Evolutionary conservation across 1,284 basidiomycete genomes (phyloP), one percentile per base, ranked within the genome.

Genomic region (Agroathelia rolfsii): DNA sequence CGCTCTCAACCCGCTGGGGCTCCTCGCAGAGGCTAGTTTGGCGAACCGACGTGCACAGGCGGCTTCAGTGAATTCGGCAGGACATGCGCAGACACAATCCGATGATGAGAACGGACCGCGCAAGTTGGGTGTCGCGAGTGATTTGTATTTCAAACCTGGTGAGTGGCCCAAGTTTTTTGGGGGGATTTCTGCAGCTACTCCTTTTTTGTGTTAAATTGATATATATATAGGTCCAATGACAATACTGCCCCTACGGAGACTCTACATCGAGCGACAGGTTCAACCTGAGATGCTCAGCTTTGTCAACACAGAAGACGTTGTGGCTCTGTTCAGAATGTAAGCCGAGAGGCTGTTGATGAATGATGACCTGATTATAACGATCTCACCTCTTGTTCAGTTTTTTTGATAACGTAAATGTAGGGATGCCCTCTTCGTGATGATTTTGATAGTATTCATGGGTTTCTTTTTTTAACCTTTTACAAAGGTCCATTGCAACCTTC

Each of bases 131-230:
- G 85, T 96, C 5, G 93, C 90, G 0, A 88, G 82, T 39, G 78
- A 85, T 41, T 76, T 83, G 39, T 98, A 95, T 58, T 98, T 97
- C 65, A 92, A 87, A 51, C 92, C 94, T 28, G 90, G 88, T 77
- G 41, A 40, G 64, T 53, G 30, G 2, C 14, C 23, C 18, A 16
- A 15, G 29, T 22, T 24, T 12, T 30, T 15, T 5, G 25, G 28
- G 14, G 11, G 19, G 12, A 29, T 15, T 22, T 37, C 8, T 34
- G 15, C 28, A n/a, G n/a, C n/a, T 33, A 20, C 35, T 41, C 25
- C 40, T 31, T 41, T 8, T 36, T 25, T 35, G n/a, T 38, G 20
- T 26, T 41, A 25, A 46, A 32, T 41, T 30, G 5, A 24, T 13
- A 32, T 36, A 35, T 39, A 35, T 17, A 25, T 36, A 78, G 80